Evolutionary conservation across 768 basidiomycete genomes (phyloP), one percentile per base, ranked within the genome.

Genomic region (Albatrellus ellisii): DNA sequence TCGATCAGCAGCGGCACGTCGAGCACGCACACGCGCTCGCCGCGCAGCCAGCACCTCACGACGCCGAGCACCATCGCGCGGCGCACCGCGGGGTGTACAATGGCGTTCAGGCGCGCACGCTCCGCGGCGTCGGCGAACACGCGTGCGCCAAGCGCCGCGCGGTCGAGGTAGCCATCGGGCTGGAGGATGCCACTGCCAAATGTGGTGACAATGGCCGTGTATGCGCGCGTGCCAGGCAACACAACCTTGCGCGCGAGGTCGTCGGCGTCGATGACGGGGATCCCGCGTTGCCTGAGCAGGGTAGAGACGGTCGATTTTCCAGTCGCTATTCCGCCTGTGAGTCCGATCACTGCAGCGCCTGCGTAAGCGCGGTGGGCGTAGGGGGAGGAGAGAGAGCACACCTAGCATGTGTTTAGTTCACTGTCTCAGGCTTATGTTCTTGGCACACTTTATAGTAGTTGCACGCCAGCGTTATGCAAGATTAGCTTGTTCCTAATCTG

Each of bases 201-300:
- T 24, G 68, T 64, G 5, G 64, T 49, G 27, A 76, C 68, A 43
- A 98, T 85, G 20, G 73, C 65, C 22, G 61, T 60, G 53, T 88
- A 80, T 0, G 69, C 84, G 8, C 69, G 70, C 10, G 86, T 85
- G 34, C 88, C 86, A 2, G 91, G 91, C 46, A 75, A 70, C 43
- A 97, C 84, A 43, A 85, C 90, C 51, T 78, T 62, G 28, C 91
- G 80, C 3, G 92, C 88, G 38, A 98, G 69, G 12, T 86, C 48
- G 66, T 98, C 94, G 2, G 94, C 91, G 56, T 99, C 95, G 52
- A 98, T 72, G 51, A 98, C 65, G n/a, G 89, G 86, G 24, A 98
- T 63, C 24, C 59, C 53, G 50, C 77, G 77, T 0, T 68, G 63
- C 39, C 70, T 69, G 26, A 98, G 67, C 31, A 91, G 66, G 6